Base-by-base conservation (phyloP, 2,329 filamentous ascomycete species). In the Ophiostoma angusticollis region DNA sequence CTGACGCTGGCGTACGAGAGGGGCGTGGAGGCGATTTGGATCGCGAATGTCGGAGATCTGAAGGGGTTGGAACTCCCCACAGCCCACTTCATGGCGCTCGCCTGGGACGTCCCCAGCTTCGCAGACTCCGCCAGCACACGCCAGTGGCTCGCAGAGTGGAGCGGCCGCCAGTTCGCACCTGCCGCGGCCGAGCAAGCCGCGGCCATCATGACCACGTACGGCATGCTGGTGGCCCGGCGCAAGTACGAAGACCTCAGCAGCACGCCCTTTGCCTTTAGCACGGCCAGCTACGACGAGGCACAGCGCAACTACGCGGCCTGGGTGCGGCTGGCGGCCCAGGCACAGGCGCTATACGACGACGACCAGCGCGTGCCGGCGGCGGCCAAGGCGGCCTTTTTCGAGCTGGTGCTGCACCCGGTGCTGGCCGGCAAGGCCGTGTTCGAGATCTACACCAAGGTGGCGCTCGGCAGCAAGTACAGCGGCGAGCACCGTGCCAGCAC, bases 1-100 rank as follows among this genome's bases (percentile, higher is more conserved):
- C 74, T 81, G 69, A 65, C 70, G 47, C 63, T 78, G 5, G 70
- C 77, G 2, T 68, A 75, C 43, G 63, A 72, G 21, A 60, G 69
- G 22, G 57, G 64, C 6, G 70, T 68, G 17, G 62, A 60, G 36
- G 63, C 62, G 37, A 72, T 78, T 32, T 78, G 74, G 74, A 65
- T 78, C 31, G 67, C 74, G 28, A 79, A 79, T 44, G n/a, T n/a
- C n/a, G n/a, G n/a, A n/a, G n/a, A n/a, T n/a, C n/a, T n/a, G 69
- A 78, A 78, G 51, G 67, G 68, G 0, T 55, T 69, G 35, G 50
- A 54, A 22, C 55, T 70, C 5, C 64, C 67, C 4, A 65, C 67
- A 35, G 61, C 59, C 40, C 68, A 72, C 50, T 71, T 69, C 55
- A 60, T 74, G 46, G n/a, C n/a, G n/a, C n/a, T n/a, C n/a, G n/a